A percentile compares a stretch with the other conserved stretches of the same genome.
These are phyloP conservation scores for Akanthomyces muscarius DNA, from an alignment of 2,329 filamentous ascomycete species.

Conservation along the genomic window DNA sequence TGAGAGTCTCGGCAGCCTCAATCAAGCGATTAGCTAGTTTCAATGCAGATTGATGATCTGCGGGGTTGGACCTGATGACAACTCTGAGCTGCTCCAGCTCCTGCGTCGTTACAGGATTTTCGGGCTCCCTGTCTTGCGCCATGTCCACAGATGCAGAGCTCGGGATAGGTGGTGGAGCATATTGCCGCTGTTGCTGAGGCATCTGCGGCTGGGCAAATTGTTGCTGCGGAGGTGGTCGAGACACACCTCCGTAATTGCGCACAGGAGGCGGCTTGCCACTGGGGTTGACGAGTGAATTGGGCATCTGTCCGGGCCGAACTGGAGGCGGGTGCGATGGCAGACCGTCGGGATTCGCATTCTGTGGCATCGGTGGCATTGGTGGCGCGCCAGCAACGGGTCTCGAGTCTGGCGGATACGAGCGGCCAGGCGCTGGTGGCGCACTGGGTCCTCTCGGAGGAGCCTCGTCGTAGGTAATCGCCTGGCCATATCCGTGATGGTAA, in stretches of 20 bases:
- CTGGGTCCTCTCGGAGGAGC: constrained; percentile 30
- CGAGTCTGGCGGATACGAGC: constrained; percentile 23
- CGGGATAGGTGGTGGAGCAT: constrained; percentile 16
- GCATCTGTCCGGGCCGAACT: constrained; percentile 59
- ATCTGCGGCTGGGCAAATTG: constrained; percentile 26
- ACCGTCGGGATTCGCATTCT: constrained; percentile 38
- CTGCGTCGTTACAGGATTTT: constrained; percentile 62
- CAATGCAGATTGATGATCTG: constrained; percentile 68
- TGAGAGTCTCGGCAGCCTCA: constrained; percentile 75
- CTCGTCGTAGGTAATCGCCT: constrained; percentile 25
- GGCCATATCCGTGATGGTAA: constrained; percentile 25
- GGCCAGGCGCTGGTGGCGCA: constrained; percentile 28
- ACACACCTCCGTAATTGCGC: constrained; percentile 50
- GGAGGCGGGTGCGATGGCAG: constrained; percentile 59
- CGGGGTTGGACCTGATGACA: constrained; percentile 64
- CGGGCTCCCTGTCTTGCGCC: constrained; percentile 15
- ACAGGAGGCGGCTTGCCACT: constrained; percentile 56
- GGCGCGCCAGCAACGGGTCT: constrained; percentile 26
- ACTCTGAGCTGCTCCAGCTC: constrained; percentile 74
- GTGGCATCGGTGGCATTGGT: constrained; percentile 12
- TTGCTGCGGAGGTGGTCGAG: constrained; percentile 28
- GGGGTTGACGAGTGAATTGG: constrained; percentile 53
- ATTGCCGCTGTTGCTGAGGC: constrained; percentile 31
- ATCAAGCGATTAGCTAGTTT: constrained; percentile 77
- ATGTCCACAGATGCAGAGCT: constrained; percentile 14